Base-by-base conservation (phyloP, 2,329 filamentous ascomycete genomes). In the Piedraia hortae region DNA sequence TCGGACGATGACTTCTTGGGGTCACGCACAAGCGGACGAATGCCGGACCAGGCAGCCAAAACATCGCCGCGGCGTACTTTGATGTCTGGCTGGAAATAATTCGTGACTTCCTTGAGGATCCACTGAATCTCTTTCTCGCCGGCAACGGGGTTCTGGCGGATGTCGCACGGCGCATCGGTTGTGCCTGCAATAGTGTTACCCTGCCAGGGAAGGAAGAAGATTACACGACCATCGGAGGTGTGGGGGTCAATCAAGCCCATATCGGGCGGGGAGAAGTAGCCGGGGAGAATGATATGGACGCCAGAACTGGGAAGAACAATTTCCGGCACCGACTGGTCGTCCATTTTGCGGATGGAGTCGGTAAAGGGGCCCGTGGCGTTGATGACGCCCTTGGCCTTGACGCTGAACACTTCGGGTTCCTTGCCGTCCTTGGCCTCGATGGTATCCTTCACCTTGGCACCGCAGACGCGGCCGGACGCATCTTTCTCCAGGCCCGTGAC, bases 131-230 rank as follows among this genome's bases (percentile, higher is more conserved):
- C 75, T 34, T 77, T 59, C 45, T 89, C 74, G 14, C 69, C 67
- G 5, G 77, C 71, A 14, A 78, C 42, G 1, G 77, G 77, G 35
- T 82, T 70, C 18, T 57, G 53, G 4, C 60, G 61, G 32, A 89
- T 74, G 14, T 56, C 50, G 16, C 68, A 71, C 3, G 74, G 66
- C 17, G 71, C 67, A 40, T 88, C 77, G 5, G 75, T 88, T 4
- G 77, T 88, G 28, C 77, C 77, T 20, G 75, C 77, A 38, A 88
- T 85, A 8, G 75, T 88, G 48, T 85, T 85, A 21, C 75, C 75
- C 49, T 88, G 75, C 77, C 77, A 88, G 11, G 77, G 77, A 18
- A 88, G 56, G 56, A 89, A 88, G 61, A 88, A 88, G 39, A 88
- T 82, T 21, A 88, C 77, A 41, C 77, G 63, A 10, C 77, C 77